Conservation (phyloP, 2,329 filamentous ascomycete species). For the Pochonia chlamydosporia region DNA sequence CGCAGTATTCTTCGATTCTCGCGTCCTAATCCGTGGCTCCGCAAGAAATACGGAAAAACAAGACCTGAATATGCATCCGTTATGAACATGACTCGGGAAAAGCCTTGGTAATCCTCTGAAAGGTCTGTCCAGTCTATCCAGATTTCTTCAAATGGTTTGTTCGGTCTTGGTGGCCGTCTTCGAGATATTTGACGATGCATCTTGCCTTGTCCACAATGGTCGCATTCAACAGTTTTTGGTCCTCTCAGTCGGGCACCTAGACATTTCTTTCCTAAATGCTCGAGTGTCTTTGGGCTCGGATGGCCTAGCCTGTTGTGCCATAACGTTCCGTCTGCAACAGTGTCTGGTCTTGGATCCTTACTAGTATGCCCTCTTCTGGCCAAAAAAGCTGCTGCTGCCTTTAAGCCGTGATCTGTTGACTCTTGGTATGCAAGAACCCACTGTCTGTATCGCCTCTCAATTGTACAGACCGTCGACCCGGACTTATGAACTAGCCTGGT, state of each 20-base stretch:
- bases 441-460: not conserved
- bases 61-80: not conserved
- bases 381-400: not conserved
- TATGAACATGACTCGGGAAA: not conserved
- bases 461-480: not conserved
- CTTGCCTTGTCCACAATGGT: not conserved
- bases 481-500: not conserved
- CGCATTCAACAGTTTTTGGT: constrained; percentile 2
- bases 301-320: not conserved
- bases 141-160: not conserved
- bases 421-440: not conserved
- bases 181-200: not conserved
- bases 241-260: not conserved
- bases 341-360: not conserved
- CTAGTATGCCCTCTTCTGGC: not conserved
- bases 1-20: not conserved
- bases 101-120: not conserved
- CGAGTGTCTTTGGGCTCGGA: not conserved
- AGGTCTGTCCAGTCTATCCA: not conserved
- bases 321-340: not conserved
- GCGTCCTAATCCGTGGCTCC: not conserved
- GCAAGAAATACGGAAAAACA: not conserved
- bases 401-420: not conserved
- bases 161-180: not conserved
- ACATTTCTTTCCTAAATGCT: not conserved